Conservation (phyloP, 1,139 yeast species). For the Lodderomyces margitis region DNA sequence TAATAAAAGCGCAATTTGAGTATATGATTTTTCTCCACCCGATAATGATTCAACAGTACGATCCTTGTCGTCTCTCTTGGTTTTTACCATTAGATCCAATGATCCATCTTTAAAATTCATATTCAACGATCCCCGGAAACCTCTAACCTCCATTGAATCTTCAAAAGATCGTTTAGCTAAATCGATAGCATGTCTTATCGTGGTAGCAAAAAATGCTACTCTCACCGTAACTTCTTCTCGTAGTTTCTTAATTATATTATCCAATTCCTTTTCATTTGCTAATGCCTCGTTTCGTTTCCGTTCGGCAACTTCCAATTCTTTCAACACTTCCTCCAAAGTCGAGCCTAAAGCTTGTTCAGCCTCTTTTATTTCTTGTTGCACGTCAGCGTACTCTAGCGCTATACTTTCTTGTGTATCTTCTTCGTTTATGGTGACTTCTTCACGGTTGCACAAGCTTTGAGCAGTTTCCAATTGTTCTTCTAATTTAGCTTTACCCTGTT, state of each 20-base stretch:
- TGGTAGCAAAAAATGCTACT: conserved; percentile 47
- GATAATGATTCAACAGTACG: conserved; percentile 82
- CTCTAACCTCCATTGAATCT: conserved; percentile 61
- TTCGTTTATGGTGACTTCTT: conserved; percentile 25
- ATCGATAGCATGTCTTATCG: conserved; percentile 34
- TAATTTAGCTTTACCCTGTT: conserved; percentile 20
- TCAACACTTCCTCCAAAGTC: conserved; percentile 38
- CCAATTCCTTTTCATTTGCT: conserved; percentile 23
- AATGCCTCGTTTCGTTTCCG: conserved; percentile 30
- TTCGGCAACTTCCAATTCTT: conserved; percentile 26
- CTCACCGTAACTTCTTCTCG: conserved; percentile 45
- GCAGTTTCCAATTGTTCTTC: conserved; percentile 27
- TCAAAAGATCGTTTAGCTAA: conserved; percentile 50
- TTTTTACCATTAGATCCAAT: conserved; percentile 57
- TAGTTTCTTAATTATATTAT: conserved; percentile 23
- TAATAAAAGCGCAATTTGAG: conserved; percentile 82
- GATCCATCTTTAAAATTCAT: conserved; percentile 57
- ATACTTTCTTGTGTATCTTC: conserved; percentile 39
- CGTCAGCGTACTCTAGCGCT: conserved; percentile 31
- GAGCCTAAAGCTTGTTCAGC: conserved; percentile 38
- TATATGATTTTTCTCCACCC: conserved; percentile 95
- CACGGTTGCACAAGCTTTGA: conserved; percentile 29
- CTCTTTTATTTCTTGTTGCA: conserved; percentile 34
- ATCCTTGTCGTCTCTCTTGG: conserved; percentile 51
- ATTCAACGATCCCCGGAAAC: conserved; percentile 68